Evolutionary conservation across 1,139 yeast genomes (phyloP).

Genomic region (Blastobotrys buckinghamii): DNA sequence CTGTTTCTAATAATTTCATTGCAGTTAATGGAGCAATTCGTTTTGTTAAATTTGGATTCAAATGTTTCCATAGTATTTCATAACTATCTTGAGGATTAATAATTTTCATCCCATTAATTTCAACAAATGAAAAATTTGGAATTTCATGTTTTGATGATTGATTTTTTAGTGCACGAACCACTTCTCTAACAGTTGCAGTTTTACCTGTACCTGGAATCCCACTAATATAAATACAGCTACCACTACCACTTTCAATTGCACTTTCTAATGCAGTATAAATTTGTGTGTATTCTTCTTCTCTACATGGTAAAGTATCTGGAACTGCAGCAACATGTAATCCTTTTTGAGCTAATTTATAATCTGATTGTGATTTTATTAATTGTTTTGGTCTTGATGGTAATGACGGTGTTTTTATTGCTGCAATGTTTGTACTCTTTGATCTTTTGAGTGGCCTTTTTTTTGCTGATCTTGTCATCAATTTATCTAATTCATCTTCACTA

Average conservation of each 20-base stretch:
- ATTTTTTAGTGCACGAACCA: constrained; percentile 55
- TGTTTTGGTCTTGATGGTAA: constrained; percentile 4
- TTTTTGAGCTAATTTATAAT: constrained; percentile 49
- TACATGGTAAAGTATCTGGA: constrained; percentile 68
- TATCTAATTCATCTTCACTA: neutral
- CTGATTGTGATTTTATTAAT: neutral
- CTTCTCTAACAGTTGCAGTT: constrained; percentile 90
- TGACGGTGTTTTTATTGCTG: constrained; percentile 4
- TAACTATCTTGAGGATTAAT: constrained; percentile 84
- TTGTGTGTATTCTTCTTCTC: constrained; percentile 80
- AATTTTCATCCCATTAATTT: constrained; percentile 85
- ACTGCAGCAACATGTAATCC: constrained; percentile 60
- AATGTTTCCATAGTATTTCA: constrained; percentile 71
- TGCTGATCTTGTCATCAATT: neutral
- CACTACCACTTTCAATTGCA: constrained; percentile 66
- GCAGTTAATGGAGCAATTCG: constrained; percentile 63
- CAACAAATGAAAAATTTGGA: constrained; percentile 63
- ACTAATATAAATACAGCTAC: constrained; percentile 83
- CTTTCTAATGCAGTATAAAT: constrained; percentile 66
- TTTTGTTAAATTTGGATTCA: constrained; percentile 42
- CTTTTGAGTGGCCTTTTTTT: neutral
- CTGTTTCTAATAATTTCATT: constrained; percentile 46
- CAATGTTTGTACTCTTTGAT: too few species aligned
- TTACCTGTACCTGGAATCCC: constrained; percentile 99
- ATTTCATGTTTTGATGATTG: constrained; percentile 41